Evolutionary conservation across 2,329 filamentous ascomycete genomes (phyloP), one percentile per base, ranked within the genome.

Genomic region (Diplodia seriata): DNA sequence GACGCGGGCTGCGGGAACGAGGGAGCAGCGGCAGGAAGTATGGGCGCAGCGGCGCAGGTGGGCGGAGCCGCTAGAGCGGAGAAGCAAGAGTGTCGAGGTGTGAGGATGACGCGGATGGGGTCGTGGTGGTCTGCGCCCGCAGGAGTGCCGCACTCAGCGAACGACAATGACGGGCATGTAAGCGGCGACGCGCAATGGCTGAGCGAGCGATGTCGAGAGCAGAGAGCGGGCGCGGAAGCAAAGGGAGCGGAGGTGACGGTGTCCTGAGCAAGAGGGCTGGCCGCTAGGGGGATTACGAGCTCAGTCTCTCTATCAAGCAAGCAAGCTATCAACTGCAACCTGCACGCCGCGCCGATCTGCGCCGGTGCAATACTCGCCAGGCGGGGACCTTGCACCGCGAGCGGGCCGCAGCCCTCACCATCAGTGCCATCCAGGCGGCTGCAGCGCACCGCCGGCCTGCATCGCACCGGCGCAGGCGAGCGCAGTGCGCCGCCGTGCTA

Each of bases 211-310:
- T 15, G 26, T 49, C 43, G 47, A 53, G n/a, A n/a, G 43, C 9
- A 38, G 53, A 12, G 14, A 4, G 33, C 23, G 38, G 26, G 38
- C 31, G 26, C 29, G 64, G 47, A 53, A 31, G 43, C 20, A 23
- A 36, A 66, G 53, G 47, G 64, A 57, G 53, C n/a, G 38, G 38
- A 57, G 64, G 50, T 40, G 51, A 55, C 49, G 62, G 62, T 55
- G 62, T 54, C 31, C 40, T 57, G 43, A 33, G 64, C 63, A 57
- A 49, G 63, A 49, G 54, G 63, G 54, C 51, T 38, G 63, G 59
- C 59, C 64, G 33, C 64, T 66, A 57, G 57, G 64, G 64, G 64
- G 53, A 66, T 66, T 66, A 66, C 64, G 64, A 66, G 64, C 59
- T 63, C 59, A 51, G 59, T 63, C 26, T 63, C 59, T 63, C 59